Percentiles rank a stretch among this genome's conserved stretches.
phyloP scores from a whole-genome alignment of 495 filamentous ascomycete species.

The Neurospora cerealis region DNA sequence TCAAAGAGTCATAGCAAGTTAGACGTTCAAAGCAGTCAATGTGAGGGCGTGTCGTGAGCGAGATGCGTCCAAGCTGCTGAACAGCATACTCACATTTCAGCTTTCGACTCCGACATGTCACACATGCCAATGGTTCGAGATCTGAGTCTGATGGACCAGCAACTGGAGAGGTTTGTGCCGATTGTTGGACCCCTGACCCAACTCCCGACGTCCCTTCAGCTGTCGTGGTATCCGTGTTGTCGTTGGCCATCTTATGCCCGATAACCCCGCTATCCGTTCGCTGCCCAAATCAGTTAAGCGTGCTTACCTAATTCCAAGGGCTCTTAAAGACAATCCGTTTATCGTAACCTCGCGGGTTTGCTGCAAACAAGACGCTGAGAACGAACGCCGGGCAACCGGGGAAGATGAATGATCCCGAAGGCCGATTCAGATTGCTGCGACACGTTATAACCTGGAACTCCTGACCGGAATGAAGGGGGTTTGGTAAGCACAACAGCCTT shows the following conservation, averaged over 20 bases:
- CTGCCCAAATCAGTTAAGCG: not conserved
- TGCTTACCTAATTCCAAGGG: not conserved
- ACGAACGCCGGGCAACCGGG: not conserved
- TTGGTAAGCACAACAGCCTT: not conserved
- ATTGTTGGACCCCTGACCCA: not conserved
- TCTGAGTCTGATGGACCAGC: not conserved
- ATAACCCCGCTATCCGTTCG: not conserved
- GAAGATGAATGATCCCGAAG: not conserved
- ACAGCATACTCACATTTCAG: slow-evolving; percentile 40
- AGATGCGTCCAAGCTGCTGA: not conserved
- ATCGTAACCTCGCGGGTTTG: not conserved
- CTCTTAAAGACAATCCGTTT: not conserved
- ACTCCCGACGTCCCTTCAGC: not conserved
- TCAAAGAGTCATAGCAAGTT: slow-evolving; percentile 4
- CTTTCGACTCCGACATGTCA: slow-evolving; percentile 50
- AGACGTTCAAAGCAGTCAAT: not conserved
- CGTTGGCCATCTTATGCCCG: not conserved
- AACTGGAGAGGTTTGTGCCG: not conserved
- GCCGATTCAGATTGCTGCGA: not conserved
- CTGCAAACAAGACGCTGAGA: not conserved
- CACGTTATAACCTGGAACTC: not conserved
- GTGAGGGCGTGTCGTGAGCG: not conserved
- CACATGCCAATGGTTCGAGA: slow-evolving; percentile 39
- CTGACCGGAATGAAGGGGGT: not conserved
- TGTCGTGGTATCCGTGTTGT: not conserved